Percentiles rank a stretch among this genome's conserved stretches.
These are phyloP conservation scores for Phycomyces blakesleeanus DNA, from an alignment of 192 early-diverging fungal species.

Conservation along the genomic window DNA sequence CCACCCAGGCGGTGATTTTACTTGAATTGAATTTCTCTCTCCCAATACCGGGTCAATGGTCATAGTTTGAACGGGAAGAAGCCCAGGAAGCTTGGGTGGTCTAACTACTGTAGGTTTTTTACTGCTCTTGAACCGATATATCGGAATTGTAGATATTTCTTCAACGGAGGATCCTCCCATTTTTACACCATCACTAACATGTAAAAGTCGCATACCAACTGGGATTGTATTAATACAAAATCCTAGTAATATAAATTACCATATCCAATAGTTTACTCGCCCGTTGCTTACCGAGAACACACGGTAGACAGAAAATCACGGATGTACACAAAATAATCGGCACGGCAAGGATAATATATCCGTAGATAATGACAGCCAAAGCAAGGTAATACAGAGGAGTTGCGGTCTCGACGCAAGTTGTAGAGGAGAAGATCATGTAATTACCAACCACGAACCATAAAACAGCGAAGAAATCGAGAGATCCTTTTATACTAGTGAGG, in stretches of 20 bases:
- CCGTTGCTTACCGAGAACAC: constrained; percentile 39
- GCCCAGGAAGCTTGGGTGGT: background rate
- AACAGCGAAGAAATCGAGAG: constrained; percentile 50
- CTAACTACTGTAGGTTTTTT: background rate
- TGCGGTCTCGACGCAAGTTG: constrained; percentile 41
- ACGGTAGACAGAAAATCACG: constrained; percentile 59
- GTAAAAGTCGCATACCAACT: constrained; percentile 55
- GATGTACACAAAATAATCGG: constrained; percentile 56
- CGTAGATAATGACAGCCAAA: constrained; percentile 58
- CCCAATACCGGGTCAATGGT: background rate
- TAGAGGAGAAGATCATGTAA: constrained; percentile 58
- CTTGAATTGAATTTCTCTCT: background rate
- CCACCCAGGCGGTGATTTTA: background rate
- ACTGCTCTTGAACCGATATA: constrained; percentile 53
- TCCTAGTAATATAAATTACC: background rate
- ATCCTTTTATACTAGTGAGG: constrained; percentile 39
- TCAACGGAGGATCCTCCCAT: constrained; percentile 65
- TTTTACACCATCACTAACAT: constrained; percentile 47
- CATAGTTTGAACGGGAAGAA: background rate
- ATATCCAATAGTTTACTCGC: background rate
- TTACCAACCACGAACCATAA: constrained; percentile 68
- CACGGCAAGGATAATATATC: constrained; percentile 61
- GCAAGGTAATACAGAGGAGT: constrained; percentile 57
- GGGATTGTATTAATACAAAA: too few species aligned
- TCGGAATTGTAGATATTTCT: constrained; percentile 65